These are phyloP conservation scores for Mycena rosella DNA, from an alignment of 768 basidiomycete species.

Conservation along the genomic window DNA sequence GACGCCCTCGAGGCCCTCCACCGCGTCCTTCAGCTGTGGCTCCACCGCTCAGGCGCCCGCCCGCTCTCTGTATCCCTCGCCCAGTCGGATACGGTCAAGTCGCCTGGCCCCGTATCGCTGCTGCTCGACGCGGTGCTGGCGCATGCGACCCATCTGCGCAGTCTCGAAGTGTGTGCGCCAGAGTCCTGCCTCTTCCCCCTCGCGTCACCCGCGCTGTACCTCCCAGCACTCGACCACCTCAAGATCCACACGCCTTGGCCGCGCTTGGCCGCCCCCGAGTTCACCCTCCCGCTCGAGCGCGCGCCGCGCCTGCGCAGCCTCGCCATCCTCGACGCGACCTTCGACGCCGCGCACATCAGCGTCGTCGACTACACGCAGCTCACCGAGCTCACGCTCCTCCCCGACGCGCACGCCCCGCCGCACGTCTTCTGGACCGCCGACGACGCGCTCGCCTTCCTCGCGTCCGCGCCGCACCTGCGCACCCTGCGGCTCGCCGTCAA, in stretches of 20 bases:
- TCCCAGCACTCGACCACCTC: constrained; percentile 30
- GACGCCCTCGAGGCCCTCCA: constrained; percentile 18
- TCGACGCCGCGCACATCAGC: constrained; percentile 7
- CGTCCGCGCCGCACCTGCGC: constrained; percentile 6
- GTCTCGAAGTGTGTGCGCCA: constrained; percentile 6
- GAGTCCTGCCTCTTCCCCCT: constrained; percentile 26
- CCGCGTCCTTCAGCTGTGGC: constrained; percentile 21
- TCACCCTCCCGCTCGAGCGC: neutral
- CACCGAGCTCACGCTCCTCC: constrained; percentile 24
- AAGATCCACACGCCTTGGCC: constrained; percentile 29
- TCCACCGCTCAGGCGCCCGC: constrained; percentile 16
- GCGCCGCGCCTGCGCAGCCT: constrained; percentile 19
- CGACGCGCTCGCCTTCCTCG: constrained; percentile 25
- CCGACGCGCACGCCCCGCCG: constrained; percentile 1
- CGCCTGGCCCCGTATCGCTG: neutral
- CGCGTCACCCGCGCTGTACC: constrained; percentile 12
- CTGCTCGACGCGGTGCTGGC: constrained; percentile 18
- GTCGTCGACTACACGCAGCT: constrained; percentile 18
- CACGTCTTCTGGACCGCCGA: constrained; percentile 19
- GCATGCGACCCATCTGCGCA: constrained; percentile 15
- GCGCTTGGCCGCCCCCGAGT: neutral
- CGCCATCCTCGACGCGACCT: neutral
- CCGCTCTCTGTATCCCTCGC: constrained; percentile 11
- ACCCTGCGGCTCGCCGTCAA: constrained; percentile 21
- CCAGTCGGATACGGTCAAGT: constrained; percentile 14